phyloP scores from a whole-genome alignment of 495 filamentous ascomycete species.

The Aspergillus sparsus region DNA sequence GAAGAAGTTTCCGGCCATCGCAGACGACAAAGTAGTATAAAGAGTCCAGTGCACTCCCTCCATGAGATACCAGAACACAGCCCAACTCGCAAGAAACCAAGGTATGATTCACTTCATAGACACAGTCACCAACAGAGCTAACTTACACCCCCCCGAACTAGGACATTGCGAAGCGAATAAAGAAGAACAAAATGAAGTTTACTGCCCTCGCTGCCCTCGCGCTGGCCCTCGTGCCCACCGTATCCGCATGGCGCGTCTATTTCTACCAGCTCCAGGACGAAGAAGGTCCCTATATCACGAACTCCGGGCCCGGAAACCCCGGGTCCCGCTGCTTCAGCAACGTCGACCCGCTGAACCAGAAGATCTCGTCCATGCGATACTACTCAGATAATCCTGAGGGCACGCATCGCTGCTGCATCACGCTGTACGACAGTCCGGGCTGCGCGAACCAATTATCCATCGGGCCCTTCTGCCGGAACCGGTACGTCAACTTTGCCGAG shows the following conservation, averaged over 20 bases:
- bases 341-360: slow-evolving; percentile 1
- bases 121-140: too few species aligned
- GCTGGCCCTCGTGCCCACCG: not conserved
- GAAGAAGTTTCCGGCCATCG: too few species aligned
- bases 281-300: not conserved
- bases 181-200: not conserved
- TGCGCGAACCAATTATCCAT: not conserved
- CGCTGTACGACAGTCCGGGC: not conserved
- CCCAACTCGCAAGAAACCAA: too few species aligned
- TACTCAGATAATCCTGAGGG: not conserved
- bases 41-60: too few species aligned
- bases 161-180: not conserved
- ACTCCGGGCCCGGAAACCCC: not conserved
- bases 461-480: not conserved
- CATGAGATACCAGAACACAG: too few species aligned
- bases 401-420: not conserved
- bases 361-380: slow-evolving; percentile 5
- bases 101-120: too few species aligned
- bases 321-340: not conserved
- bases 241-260: slow-evolving; percentile 6
- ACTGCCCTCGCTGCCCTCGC: not conserved
- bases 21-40: too few species aligned
- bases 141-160: too few species aligned
- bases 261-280: slow-evolving; percentile 4
- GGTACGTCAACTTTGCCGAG: not conserved